Base-by-base conservation (phyloP, 73 alveolate genomes). In the Paramecium tetraurelia region DNA sequence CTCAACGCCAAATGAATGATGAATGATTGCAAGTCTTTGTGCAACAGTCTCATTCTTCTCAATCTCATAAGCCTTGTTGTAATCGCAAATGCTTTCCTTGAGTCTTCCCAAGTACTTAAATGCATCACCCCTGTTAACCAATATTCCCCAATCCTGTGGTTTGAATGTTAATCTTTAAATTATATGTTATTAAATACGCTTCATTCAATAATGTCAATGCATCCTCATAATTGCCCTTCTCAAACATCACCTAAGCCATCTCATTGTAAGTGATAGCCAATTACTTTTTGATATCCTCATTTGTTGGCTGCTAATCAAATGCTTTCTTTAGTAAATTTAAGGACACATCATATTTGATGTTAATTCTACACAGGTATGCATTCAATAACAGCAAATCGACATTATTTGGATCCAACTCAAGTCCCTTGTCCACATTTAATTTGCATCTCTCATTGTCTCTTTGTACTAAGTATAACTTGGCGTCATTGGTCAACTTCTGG, bases 91-190 rank as follows among this genome's bases (percentile, higher is more conserved):
- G 20, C 76, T 44, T 35, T 80, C 90, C 10, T 48, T 80, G 0
- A 80, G 44, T 46, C 18, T 43, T 2, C 57, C 48, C 10, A 70
- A 63, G 40, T 71, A 71, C 68, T 83, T 89, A 71, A 70, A 89
- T 29, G 92, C 58, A 50, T 89, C 94, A 27, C 94, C 94, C 46
- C 94, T 89, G 5, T 89, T 89, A 3, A 83, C 75, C 18, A 89
- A 18, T 21, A 89, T 83, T 9, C 94, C 94, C 94, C 94, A 89
- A 71, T 89, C 94, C 71, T 41, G 50, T 9, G 92, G 85, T 46
- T 71, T 89, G 22, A 44, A 89, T 7, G 53, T 48, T 31, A 89
- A 59, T 27, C 90, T 80, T 38, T 5, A 11, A 31, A 43, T 44
- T 16, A 48, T 12, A 14, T 7, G 0, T 31, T 6, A 44, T 8